Conservation (phyloP, 345 rosid genomes). For the Eucalyptus polyanthemos region DNA sequence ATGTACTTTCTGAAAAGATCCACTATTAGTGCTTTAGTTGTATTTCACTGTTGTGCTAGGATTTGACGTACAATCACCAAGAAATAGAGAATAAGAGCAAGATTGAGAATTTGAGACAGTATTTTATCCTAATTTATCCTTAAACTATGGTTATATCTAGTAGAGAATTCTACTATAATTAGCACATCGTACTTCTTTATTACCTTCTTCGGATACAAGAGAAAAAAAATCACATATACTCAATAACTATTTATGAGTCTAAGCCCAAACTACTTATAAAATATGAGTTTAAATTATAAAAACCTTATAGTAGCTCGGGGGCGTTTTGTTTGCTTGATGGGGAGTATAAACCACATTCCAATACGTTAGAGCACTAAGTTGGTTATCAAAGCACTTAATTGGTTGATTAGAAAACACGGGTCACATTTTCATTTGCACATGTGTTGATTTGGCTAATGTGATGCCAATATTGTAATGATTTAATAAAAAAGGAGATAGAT, state of each 20-base stretch:
- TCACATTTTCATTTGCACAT: neutral
- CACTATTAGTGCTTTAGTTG: neutral
- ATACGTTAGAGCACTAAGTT: neutral
- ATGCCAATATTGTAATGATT: neutral
- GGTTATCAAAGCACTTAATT: neutral
- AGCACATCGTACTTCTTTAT: neutral
- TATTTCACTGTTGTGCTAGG: neutral
- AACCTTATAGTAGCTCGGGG: neutral
- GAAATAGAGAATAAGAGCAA: neutral
- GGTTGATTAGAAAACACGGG: neutral
- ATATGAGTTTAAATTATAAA: neutral
- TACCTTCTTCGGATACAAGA: neutral
- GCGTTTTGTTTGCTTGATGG: neutral
- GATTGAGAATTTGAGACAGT: neutral
- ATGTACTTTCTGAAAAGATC: neutral
- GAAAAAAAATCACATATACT: neutral
- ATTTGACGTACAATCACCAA: neutral
- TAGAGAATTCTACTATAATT: neutral
- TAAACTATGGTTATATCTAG: no score
- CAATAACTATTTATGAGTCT: neutral
- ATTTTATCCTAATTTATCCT: no score
- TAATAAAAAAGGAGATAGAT: neutral
- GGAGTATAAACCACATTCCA: neutral
- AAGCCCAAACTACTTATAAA: no score
- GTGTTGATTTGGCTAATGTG: neutral